Evolutionary conservation across 202 grass and related monocot genomes (phyloP).

Genomic region (Schoenoplectus triqueter): DNA sequence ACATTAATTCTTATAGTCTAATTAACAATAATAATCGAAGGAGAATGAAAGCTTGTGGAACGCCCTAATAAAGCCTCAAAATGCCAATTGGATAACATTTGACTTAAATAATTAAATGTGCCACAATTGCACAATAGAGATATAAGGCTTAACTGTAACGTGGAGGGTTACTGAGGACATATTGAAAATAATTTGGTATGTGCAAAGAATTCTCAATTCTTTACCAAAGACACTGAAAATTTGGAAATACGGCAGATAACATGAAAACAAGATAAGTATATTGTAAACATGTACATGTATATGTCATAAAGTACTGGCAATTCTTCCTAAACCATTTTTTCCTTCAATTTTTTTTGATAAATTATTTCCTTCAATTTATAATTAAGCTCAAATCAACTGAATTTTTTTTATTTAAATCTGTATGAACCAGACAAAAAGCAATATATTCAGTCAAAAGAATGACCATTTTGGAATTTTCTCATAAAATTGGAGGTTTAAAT

Average conservation of each 20-base stretch:
- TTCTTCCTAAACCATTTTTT: neutral
- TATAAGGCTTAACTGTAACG: too few species aligned
- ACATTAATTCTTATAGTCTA: neutral
- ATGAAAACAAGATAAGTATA: neutral
- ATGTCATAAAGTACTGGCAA: neutral
- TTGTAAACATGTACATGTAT: neutral
- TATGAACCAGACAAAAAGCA: neutral
- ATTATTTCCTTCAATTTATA: neutral
- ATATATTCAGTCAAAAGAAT: neutral
- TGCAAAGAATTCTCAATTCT: neutral
- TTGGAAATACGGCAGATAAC: neutral
- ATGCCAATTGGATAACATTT: too few species aligned
- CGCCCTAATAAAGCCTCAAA: neutral
- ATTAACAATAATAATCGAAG: neutral
- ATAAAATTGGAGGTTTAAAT: neutral
- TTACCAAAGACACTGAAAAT: neutral
- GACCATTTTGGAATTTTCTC: neutral
- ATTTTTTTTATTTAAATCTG: too few species aligned
- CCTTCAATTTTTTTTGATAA: neutral
- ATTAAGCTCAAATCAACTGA: neutral
- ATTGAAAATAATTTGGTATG: neutral
- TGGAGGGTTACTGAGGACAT: neutral
- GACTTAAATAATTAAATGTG: too few species aligned
- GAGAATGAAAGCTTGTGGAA: neutral
- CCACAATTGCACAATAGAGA: too few species aligned